These are phyloP conservation scores for Hygrocybe coccinea DNA, from an alignment of 768 basidiomycete species.

Conservation along the genomic window DNA sequence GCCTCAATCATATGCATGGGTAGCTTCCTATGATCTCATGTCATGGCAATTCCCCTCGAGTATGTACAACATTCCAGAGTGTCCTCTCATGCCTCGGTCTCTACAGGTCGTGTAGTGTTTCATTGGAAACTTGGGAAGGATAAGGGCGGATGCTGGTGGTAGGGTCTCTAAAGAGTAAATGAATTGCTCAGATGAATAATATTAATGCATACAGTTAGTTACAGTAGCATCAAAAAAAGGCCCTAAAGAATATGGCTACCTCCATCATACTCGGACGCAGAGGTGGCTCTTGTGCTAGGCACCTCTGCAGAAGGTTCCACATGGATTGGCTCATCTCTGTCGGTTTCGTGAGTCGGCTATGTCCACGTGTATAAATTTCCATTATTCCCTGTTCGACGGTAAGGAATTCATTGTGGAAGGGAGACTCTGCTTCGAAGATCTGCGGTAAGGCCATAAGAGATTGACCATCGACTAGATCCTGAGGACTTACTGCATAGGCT, in stretches of 20 bases:
- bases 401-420: neutral
- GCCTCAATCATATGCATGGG: conserved; percentile 75
- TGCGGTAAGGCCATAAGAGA: neutral
- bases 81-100: conserved; percentile 76
- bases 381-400: neutral
- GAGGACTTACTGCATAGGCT: neutral
- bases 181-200: too few relatives aligned
- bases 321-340: neutral
- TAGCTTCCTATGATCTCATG: conserved; percentile 72
- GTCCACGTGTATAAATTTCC: neutral
- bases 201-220: too few relatives aligned
- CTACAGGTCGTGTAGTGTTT: conserved; percentile 50
- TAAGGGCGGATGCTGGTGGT: too few relatives aligned
- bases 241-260: too few relatives aligned
- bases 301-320: neutral
- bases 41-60: conserved; percentile 43
- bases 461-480: neutral
- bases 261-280: neutral
- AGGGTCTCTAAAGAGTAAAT: too few relatives aligned
- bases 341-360: neutral
- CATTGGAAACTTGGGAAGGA: too few relatives aligned
- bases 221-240: too few relatives aligned
- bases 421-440: neutral
- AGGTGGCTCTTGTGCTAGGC: neutral
- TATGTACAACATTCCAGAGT: conserved; percentile 34